Percentiles rank a stretch among this genome's conserved stretches.
Evolutionary conservation across 2,329 filamentous ascomycete species (phyloP).

Genomic region (Hypoxylon sp.): DNA sequence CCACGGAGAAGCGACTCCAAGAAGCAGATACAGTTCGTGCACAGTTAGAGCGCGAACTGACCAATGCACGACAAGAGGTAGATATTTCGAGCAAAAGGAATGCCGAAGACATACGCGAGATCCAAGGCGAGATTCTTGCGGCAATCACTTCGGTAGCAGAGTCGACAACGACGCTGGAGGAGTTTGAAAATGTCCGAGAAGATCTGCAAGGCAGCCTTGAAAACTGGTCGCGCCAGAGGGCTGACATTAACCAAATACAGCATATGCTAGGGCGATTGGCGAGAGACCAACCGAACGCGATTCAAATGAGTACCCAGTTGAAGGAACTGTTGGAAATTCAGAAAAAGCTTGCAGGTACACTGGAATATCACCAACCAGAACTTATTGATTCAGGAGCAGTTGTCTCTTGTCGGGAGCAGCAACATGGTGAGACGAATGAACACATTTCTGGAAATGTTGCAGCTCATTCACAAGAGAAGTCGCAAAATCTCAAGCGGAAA

Average conservation of each 20-base stretch:
- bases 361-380: conserved; percentile 38
- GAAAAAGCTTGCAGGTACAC: conserved; percentile 43
- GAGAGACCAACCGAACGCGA: conserved; percentile 38
- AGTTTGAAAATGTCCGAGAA: conserved; percentile 20
- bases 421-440: conserved; percentile 1
- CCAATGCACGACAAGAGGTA: conserved; percentile 44
- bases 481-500: conserved; percentile 43
- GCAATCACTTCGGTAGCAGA: conserved; percentile 25
- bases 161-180: conserved; percentile 36
- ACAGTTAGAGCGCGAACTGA: conserved; percentile 51
- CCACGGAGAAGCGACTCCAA: conserved; percentile 49
- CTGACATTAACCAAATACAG: conserved; percentile 42
- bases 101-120: conserved; percentile 34
- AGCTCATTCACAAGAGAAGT: conserved; percentile 5
- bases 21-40: conserved; percentile 45
- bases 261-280: conserved; percentile 42
- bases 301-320: conserved; percentile 43
- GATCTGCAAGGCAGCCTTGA: conserved; percentile 41
- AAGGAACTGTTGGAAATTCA: conserved; percentile 43
- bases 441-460: background rate
- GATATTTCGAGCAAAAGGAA: conserved; percentile 40
- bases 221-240: conserved; percentile 45
- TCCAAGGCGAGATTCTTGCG: conserved; percentile 33
- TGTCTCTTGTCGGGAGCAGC: background rate
- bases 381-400: conserved; percentile 11